These are phyloP conservation scores for Colletotrichum incanum DNA, from an alignment of 2,329 filamentous ascomycete species.

Conservation along the genomic window DNA sequence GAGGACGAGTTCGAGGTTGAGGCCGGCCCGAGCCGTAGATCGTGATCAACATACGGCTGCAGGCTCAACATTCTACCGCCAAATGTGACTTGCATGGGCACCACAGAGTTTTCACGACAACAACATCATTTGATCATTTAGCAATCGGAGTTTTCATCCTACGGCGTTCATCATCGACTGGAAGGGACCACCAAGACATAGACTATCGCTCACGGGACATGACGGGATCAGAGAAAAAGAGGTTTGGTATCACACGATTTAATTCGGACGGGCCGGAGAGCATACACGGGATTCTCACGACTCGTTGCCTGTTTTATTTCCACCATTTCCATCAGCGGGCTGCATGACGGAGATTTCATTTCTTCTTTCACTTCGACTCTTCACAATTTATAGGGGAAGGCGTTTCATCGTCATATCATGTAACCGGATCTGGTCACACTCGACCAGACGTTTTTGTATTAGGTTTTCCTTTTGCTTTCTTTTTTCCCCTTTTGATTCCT, in stretches of 20 bases:
- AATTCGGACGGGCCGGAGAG: conserved; percentile 30
- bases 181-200: conserved; percentile 43
- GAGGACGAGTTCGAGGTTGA: conserved; percentile 28
- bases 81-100: conserved; percentile 15
- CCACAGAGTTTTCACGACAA: conserved; percentile 11
- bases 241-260: conserved; percentile 20
- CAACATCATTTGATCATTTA: conserved; percentile 7
- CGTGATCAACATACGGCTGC: not conserved
- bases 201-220: conserved; percentile 41
- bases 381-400: conserved; percentile 11
- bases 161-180: conserved; percentile 43
- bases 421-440: conserved; percentile 20
- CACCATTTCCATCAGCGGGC: conserved; percentile 37
- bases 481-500: conserved; percentile 1
- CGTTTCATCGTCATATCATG: conserved; percentile 19
- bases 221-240: conserved; percentile 30
- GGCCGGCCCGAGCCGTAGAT: conserved; percentile 35
- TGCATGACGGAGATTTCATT: conserved; percentile 35
- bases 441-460: not conserved
- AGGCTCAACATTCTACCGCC: not conserved
- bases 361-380: conserved; percentile 26
- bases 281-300: conserved; percentile 33
- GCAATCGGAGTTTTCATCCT: conserved; percentile 37
- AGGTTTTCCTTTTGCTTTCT: not conserved
- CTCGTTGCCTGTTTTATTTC: conserved; percentile 40